Evolutionary conservation across 148 eudicot species (phyloP).

Genomic region (Diospyros lotus): DNA sequence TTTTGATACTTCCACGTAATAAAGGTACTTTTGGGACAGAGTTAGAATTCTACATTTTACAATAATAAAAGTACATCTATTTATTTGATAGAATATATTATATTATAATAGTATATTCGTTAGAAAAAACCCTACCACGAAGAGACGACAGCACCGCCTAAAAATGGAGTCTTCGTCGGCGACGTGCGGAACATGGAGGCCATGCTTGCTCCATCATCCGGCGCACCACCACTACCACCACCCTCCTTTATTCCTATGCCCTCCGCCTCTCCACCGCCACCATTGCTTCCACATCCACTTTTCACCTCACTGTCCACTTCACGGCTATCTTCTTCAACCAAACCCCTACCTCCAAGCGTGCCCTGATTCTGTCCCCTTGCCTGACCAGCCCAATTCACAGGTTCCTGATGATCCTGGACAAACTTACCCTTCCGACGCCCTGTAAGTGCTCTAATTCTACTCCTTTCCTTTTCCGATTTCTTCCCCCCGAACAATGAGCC

Average conservation of each 20-base stretch:
- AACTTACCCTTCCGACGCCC: constrained; percentile 11
- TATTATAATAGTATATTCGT: too few species aligned
- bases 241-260: constrained; percentile 1
- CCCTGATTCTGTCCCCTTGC: constrained; percentile 22
- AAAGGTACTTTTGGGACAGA: too few species aligned
- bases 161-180: constrained; percentile 8
- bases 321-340: constrained; percentile 19
- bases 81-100: too few species aligned
- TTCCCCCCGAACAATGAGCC: not conserved
- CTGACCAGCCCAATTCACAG: not conserved
- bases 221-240: constrained; percentile 2
- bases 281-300: constrained; percentile 22
- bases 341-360: constrained; percentile 15
- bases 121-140: too few species aligned
- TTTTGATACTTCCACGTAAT: too few species aligned
- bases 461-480: not conserved
- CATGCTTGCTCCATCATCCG: not conserved
- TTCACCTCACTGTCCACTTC: constrained; percentile 21
- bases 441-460: constrained; percentile 12
- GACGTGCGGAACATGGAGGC: not conserved
- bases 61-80: too few species aligned
- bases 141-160: too few species aligned
- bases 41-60: too few species aligned
- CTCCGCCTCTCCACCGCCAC: constrained; percentile 6
- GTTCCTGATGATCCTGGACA: not conserved